Base-by-base conservation (phyloP, 768 basidiomycete species). In the Boletus rubroflammeus region DNA sequence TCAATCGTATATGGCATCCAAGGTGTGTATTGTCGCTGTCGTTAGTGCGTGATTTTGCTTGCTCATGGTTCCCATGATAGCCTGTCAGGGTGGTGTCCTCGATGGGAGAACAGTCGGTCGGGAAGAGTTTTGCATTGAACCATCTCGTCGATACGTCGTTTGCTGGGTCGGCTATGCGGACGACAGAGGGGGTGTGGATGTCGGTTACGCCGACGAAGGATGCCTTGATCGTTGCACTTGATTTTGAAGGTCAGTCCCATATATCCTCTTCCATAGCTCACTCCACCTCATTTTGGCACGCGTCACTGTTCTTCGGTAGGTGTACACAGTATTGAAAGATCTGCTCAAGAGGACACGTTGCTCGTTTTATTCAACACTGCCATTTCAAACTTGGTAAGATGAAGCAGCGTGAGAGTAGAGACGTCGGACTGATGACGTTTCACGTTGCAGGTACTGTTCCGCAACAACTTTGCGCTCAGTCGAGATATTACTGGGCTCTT, bases 51-150 rank as follows among this genome's bases (percentile, higher is more conserved):
- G 3, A 9, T 1, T 1, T 10, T 1, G 3, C 2, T 28, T 28
- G 21, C 39, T 65, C 14, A 54, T 19, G 6, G 1, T 15, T 0
- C 1, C 15, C 7, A 31, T 38, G 11, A 45, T 35, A 84, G 81
- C 83, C 82, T 2, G 82, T 85, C 14, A 78, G 76, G 57, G 84
- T 85, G 3, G 83, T 85, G 1, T 82, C 83, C 0, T 85, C 84
- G 0, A 84, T 85, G 84, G 83, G 83, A 1, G 83, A 84, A 62
- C 84, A 85, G 60, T 84, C 81, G 0, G 83, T 85, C 1, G 84
- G 83, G 0, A 84, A 84, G 59, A 81, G 78, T 48, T 85, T 76
- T 50, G 70, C 78, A 0, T 62, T 85, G 35, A 84, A 85, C 48
- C 84, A 85, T 56, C 70, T 86, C 6, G 76, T 75, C 1, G 84